Conservation (phyloP, 78 protist genomes). For the Parvularia atlantis region DNA sequence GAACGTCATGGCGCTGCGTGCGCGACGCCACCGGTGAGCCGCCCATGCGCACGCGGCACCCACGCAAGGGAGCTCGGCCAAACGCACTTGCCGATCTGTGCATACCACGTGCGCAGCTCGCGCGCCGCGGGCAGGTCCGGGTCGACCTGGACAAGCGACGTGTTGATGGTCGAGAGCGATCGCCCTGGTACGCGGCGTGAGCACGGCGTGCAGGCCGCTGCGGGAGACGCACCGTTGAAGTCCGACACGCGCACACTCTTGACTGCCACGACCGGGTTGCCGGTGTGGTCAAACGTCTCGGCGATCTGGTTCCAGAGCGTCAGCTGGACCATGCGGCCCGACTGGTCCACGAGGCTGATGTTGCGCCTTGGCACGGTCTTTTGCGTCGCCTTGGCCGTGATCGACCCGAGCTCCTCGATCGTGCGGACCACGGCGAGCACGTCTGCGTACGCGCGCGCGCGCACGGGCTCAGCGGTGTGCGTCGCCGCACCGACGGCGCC, state of each 20-base stretch:
- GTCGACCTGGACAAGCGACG: not conserved
- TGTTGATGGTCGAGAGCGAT: not conserved
- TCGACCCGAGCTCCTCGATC: not conserved
- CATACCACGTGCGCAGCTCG: conserved; percentile 24
- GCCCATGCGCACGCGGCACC: not conserved
- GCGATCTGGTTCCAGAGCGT: conserved; percentile 45
- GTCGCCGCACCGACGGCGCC: too few species aligned
- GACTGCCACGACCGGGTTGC: not conserved
- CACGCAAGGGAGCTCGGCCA: not conserved
- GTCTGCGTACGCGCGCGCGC: conserved; percentile 5
- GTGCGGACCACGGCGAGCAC: conserved; percentile 29
- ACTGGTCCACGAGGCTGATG: conserved; percentile 15
- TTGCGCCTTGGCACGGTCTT: conserved; percentile 6
- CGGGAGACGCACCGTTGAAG: conserved; percentile 8
- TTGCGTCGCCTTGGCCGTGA: not conserved
- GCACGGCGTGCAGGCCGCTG: too few species aligned
- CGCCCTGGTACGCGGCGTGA: too few species aligned
- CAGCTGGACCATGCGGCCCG: conserved; percentile 10
- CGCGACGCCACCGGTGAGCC: not conserved
- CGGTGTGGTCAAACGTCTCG: not conserved
- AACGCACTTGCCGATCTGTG: not conserved
- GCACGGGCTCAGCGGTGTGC: not conserved
- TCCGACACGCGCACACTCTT: not conserved
- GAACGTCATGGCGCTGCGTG: not conserved
- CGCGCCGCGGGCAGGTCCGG: conserved; percentile 19